Evolutionary conservation across 2,329 filamentous ascomycete species (phyloP).

Genomic region (Penicillium brevicompactum): DNA sequence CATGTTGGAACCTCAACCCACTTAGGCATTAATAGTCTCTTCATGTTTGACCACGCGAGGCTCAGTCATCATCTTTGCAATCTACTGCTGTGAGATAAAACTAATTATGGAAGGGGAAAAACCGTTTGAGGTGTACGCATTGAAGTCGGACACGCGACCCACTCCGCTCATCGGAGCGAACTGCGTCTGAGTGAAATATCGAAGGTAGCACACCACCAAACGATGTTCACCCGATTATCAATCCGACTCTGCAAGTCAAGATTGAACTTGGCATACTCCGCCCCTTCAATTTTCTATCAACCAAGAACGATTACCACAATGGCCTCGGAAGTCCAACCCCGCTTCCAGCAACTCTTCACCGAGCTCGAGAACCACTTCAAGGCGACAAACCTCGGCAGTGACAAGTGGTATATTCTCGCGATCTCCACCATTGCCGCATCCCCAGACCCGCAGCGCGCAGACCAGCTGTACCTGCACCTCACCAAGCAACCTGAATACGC

Average conservation of each 20-base stretch:
- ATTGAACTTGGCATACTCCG: not conserved
- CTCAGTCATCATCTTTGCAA: too few relatives aligned
- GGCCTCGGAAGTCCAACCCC: constrained; percentile 27
- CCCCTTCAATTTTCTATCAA: not conserved
- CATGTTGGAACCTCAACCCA: too few relatives aligned
- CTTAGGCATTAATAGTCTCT: too few relatives aligned
- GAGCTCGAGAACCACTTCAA: constrained; percentile 32
- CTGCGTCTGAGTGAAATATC: constrained; percentile 2
- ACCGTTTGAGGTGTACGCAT: too few relatives aligned
- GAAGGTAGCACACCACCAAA: not conserved
- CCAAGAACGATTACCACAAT: constrained; percentile 10
- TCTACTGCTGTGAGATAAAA: too few relatives aligned
- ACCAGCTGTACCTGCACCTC: constrained; percentile 59
- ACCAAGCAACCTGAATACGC: constrained; percentile 51
- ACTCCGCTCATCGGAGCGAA: constrained; percentile 14
- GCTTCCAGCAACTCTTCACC: constrained; percentile 32
- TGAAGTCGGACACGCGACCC: constrained; percentile 1
- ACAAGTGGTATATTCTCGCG: constrained; percentile 39
- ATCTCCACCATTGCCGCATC: constrained; percentile 53
- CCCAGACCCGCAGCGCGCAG: constrained; percentile 54
- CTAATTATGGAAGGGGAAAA: too few relatives aligned
- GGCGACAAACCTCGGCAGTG: constrained; percentile 23
- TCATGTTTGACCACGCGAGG: too few relatives aligned
- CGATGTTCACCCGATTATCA: constrained; percentile 4
- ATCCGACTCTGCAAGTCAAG: not conserved